Evolutionary conservation across 495 filamentous ascomycete species (phyloP).

Genomic region (Aspergillus saccharolyticus): DNA sequence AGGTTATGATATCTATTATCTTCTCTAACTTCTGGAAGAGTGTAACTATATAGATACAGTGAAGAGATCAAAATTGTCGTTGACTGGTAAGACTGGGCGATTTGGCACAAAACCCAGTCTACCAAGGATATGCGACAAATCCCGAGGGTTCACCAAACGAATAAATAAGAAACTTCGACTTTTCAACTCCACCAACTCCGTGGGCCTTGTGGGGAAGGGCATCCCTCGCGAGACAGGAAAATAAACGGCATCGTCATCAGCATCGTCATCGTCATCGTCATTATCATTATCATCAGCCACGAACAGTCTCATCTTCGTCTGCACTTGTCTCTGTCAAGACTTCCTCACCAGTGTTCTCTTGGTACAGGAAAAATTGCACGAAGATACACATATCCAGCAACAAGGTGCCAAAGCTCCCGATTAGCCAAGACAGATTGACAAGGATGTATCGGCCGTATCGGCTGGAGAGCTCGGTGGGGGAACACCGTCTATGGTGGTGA

Average conservation of each 20-base stretch:
- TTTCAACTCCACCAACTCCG: not conserved
- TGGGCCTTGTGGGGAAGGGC: not conserved
- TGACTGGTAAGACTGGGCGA: not conserved
- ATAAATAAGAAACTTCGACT: not conserved
- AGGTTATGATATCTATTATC: not conserved
- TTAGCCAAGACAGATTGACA: constrained; percentile 83
- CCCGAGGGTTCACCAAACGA: not conserved
- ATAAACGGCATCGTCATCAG: not conserved
- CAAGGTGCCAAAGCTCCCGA: constrained; percentile 84
- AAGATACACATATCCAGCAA: constrained; percentile 82
- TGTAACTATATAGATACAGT: not conserved
- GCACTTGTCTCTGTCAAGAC: not conserved
- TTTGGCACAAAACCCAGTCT: not conserved
- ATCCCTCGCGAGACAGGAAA: not conserved
- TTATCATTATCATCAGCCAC: not conserved
- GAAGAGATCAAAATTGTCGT: not conserved
- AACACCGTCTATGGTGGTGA: constrained; percentile 31
- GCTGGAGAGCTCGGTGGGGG: constrained; percentile 46
- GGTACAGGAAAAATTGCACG: constrained; percentile 85
- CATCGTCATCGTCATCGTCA: not conserved
- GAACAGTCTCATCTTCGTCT: not conserved
- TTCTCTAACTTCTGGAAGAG: not conserved
- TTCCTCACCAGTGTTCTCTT: constrained; percentile 8
- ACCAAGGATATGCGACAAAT: not conserved
- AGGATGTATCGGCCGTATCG: constrained; percentile 76